phyloP scores from a whole-genome alignment of 306 rosid species.

The Geum urbanum region DNA sequence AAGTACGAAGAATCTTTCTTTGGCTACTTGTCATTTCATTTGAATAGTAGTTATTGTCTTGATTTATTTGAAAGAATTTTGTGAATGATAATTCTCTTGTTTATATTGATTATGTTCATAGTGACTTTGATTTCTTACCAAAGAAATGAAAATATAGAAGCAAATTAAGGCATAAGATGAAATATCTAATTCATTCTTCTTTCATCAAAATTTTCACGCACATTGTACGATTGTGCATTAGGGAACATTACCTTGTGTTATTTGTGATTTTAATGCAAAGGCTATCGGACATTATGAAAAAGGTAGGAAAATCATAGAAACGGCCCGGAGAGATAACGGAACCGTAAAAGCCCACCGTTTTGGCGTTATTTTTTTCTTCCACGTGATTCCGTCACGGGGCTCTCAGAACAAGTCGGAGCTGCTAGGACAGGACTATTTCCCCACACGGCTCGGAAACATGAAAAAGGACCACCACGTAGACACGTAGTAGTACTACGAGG shows the following conservation, averaged over 20 bases:
- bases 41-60: neutral
- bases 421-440: too few relatives aligned
- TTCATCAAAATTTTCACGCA: too few relatives aligned
- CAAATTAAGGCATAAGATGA: too few relatives aligned
- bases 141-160: too few relatives aligned
- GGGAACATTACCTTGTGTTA: too few relatives aligned
- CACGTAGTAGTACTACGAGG: neutral
- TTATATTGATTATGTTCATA: too few relatives aligned
- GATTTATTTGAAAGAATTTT: neutral
- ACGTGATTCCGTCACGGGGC: constrained; percentile 34
- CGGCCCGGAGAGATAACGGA: neutral
- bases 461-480: constrained; percentile 23
- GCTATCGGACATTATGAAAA: too few relatives aligned
- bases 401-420: constrained; percentile 18
- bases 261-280: too few relatives aligned
- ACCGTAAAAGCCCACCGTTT: neutral
- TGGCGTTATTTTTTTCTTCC: constrained; percentile 12
- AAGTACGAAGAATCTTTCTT: neutral
- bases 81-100: too few relatives aligned
- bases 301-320: neutral
- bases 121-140: too few relatives aligned
- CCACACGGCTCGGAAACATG: neutral
- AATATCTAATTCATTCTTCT: too few relatives aligned
- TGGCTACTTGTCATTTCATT: neutral
- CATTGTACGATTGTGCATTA: too few relatives aligned